These are phyloP conservation scores for Brassica balearica DNA, from an alignment of 441 rosid species.

Conservation along the genomic window DNA sequence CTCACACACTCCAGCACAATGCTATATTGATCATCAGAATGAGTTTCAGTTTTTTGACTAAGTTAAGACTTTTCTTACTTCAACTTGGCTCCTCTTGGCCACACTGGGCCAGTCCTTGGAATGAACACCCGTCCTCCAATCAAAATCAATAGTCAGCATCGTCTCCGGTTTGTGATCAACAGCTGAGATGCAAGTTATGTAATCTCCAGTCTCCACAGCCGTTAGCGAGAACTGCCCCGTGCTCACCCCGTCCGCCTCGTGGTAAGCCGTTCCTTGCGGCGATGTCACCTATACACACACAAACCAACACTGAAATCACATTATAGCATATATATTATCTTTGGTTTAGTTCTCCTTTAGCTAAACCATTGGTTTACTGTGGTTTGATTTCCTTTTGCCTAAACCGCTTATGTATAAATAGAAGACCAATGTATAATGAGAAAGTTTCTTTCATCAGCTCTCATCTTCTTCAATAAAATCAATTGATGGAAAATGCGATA, in stretches of 20 bases:
- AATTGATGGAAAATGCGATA: neutral
- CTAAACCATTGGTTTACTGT: too few species aligned
- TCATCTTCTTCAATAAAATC: too few species aligned
- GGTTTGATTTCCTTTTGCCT: too few species aligned
- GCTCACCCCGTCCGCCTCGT: constrained; percentile 56
- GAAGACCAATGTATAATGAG: too few species aligned
- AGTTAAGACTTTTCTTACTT: constrained; percentile 47
- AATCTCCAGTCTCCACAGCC: constrained; percentile 67
- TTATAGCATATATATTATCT: too few species aligned
- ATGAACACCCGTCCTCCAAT: constrained; percentile 73
- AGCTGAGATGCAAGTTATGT: constrained; percentile 63
- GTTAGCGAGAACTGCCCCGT: constrained; percentile 69
- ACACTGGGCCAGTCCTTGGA: constrained; percentile 72
- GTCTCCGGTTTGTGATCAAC: constrained; percentile 53
- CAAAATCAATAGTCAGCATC: constrained; percentile 59
- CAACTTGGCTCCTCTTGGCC: constrained; percentile 74
- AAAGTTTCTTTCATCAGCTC: too few species aligned
- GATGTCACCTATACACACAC: constrained; percentile 56
- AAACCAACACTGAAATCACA: constrained; percentile 10
- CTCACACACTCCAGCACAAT: constrained; percentile 16
- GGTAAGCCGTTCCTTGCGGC: constrained; percentile 57
- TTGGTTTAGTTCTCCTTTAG: too few species aligned
- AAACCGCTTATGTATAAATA: too few species aligned
- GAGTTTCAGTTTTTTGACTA: too few species aligned
- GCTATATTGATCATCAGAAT: too few species aligned